Conservation (phyloP, 2,329 filamentous ascomycete genomes). For the Onygenales sp. region DNA sequence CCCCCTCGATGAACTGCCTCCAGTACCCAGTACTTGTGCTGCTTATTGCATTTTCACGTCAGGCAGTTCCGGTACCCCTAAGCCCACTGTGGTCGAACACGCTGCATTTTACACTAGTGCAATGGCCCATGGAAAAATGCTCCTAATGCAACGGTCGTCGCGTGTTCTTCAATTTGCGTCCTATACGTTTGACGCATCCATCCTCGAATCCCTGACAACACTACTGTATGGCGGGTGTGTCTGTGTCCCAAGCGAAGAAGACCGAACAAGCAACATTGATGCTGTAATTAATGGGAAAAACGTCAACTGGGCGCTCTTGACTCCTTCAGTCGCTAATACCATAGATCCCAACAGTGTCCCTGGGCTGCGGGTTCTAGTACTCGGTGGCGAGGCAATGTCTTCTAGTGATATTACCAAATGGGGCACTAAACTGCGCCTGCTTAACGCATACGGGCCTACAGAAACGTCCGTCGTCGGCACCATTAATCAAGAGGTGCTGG, state of each 20-base stretch:
- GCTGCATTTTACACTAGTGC: constrained; percentile 23
- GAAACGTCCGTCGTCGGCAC: constrained; percentile 6
- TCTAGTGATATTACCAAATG: constrained; percentile 61
- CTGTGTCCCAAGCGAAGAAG: constrained; percentile 38
- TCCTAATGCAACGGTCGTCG: constrained; percentile 16
- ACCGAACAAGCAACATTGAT: constrained; percentile 39
- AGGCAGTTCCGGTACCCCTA: constrained; percentile 28
- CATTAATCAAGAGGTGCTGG: background rate
- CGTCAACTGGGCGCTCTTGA: constrained; percentile 38
- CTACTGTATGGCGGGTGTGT: constrained; percentile 36
- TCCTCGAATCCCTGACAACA: constrained; percentile 31
- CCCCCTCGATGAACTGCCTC: constrained; percentile 3
- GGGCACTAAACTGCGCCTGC: constrained; percentile 38
- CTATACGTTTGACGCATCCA: constrained; percentile 36
- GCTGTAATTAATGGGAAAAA: constrained; percentile 40
- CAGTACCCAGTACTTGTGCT: constrained; percentile 18
- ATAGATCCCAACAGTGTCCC: constrained; percentile 31
- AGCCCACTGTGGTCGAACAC: constrained; percentile 29
- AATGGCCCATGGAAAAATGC: constrained; percentile 21
- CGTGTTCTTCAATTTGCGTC: constrained; percentile 36
- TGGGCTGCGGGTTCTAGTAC: constrained; percentile 33
- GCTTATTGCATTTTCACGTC: constrained; percentile 29
- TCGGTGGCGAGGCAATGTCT: constrained; percentile 54
- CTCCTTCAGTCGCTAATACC: constrained; percentile 35
- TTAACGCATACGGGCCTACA: constrained; percentile 31